phyloP scores from a whole-genome alignment of 257 asterid species.

The Salvia rosmarinus region DNA sequence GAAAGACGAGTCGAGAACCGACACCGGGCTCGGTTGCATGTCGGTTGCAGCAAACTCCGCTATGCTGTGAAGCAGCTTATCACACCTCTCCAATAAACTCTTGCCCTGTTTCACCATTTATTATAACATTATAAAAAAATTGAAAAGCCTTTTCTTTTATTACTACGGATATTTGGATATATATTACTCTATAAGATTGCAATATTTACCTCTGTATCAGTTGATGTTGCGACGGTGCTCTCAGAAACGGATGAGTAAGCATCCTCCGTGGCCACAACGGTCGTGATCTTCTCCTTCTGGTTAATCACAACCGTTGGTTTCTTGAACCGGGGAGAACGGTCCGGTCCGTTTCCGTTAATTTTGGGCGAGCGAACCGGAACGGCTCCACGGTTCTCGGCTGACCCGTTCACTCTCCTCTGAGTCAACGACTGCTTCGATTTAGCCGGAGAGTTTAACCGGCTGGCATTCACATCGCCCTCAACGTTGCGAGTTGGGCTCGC shows the following conservation, averaged over 20 bases:
- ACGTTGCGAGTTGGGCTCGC: constrained; percentile 40
- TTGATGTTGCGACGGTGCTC: constrained; percentile 63
- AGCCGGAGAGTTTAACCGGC: constrained; percentile 54
- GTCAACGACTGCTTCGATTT: constrained; percentile 56
- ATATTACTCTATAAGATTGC: no score
- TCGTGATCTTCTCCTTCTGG: constrained; percentile 52
- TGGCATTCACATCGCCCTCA: constrained; percentile 42
- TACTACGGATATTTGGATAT: no score
- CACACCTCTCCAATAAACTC: constrained; percentile 76
- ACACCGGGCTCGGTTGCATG: constrained; percentile 85
- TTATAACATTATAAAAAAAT: background rate
- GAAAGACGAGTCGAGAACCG: constrained; percentile 83
- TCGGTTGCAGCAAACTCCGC: constrained; percentile 75
- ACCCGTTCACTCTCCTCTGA: constrained; percentile 49
- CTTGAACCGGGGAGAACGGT: constrained; percentile 48
- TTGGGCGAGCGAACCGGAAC: constrained; percentile 67
- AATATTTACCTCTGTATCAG: constrained; percentile 66
- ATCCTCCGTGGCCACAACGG: constrained; percentile 50
- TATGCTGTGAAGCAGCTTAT: constrained; percentile 78
- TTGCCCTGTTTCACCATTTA: constrained; percentile 48
- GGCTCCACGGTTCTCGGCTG: constrained; percentile 45
- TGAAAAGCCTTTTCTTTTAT: no score
- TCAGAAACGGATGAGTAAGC: constrained; percentile 70
- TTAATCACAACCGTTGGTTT: constrained; percentile 42
- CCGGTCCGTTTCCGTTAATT: constrained; percentile 39